Percentiles rank a stretch among this genome's conserved stretches.
phyloP scores from a whole-genome alignment of 257 asterid species.

The Jacaranda copaia region DNA sequence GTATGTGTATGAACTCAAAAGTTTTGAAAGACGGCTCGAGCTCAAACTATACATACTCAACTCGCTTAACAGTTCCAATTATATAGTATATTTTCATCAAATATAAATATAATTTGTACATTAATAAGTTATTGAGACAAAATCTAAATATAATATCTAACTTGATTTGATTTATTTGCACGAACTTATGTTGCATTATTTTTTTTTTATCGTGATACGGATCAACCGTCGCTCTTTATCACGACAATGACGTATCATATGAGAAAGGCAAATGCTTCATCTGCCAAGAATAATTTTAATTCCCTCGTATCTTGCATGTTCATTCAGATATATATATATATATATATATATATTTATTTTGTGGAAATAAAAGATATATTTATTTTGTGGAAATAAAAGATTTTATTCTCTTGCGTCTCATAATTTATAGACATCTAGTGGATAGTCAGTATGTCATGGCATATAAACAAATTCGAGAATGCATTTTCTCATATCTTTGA shows the following conservation, averaged over 20 bases:
- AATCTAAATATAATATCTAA: not conserved
- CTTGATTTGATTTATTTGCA: not conserved
- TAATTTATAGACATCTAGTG: not conserved
- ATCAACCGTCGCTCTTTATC: not conserved
- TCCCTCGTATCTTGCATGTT: not conserved
- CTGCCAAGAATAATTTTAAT: slow-evolving; percentile 14
- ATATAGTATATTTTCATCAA: no score
- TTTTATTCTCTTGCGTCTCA: slow-evolving; percentile 19
- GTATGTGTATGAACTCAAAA: no score
- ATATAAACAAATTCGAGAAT: not conserved
- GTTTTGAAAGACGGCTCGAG: no score
- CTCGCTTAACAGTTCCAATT: no score
- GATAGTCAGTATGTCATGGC: not conserved
- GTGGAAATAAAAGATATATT: slow-evolving; percentile 11
- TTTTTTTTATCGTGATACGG: not conserved
- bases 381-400: no score
- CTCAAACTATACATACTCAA: no score
- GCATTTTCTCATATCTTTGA: not conserved
- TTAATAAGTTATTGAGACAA: no score
- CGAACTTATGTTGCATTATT: not conserved
- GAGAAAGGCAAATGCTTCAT: not conserved
- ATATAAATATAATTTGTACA: no score
- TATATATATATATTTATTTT: no score
- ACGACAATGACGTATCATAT: slow-evolving; percentile 4
- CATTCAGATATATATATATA: not conserved